Conservation (phyloP, 2,329 filamentous ascomycete genomes). For the Penicillium sp. region DNA sequence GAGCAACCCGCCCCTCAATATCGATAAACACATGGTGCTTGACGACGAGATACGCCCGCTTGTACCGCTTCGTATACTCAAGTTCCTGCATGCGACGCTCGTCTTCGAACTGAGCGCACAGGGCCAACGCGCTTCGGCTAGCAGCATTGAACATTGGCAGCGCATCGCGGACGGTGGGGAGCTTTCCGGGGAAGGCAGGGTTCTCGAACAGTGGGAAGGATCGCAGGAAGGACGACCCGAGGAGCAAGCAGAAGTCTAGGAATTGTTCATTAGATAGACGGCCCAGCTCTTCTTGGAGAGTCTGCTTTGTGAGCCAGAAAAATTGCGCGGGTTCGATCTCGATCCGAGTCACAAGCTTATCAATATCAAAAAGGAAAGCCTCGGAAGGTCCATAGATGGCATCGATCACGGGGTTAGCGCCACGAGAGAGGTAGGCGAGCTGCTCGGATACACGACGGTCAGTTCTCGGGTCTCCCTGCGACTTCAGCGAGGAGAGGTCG, state of each 20-base stretch:
- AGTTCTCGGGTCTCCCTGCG: background rate
- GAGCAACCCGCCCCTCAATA: slow-evolving; percentile 72
- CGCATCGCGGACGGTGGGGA: slow-evolving; percentile 69
- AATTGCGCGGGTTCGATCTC: slow-evolving; percentile 64
- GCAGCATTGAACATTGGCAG: slow-evolving; percentile 70
- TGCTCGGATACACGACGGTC: slow-evolving; percentile 12
- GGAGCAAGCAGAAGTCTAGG: slow-evolving; percentile 78
- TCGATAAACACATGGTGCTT: slow-evolving; percentile 85
- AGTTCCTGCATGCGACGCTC: slow-evolving; percentile 70
- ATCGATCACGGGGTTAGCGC: slow-evolving; percentile 67
- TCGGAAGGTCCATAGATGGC: slow-evolving; percentile 84
- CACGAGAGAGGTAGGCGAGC: slow-evolving; percentile 75
- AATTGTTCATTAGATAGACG: slow-evolving; percentile 70
- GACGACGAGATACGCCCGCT: slow-evolving; percentile 79
- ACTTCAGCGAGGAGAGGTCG: background rate
- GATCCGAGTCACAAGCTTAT: slow-evolving; percentile 66
- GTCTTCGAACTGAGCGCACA: slow-evolving; percentile 78
- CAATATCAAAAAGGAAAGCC: slow-evolving; percentile 80
- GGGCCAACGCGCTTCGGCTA: slow-evolving; percentile 68
- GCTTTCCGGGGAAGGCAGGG: slow-evolving; percentile 56
- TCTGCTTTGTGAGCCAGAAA: slow-evolving; percentile 64
- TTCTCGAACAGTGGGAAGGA: slow-evolving; percentile 77
- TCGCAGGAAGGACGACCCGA: slow-evolving; percentile 77
- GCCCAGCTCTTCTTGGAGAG: slow-evolving; percentile 68
- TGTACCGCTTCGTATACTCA: slow-evolving; percentile 82